Evolutionary conservation across 441 rosid species (phyloP).

Genomic region (Aquilaria agallochum): DNA sequence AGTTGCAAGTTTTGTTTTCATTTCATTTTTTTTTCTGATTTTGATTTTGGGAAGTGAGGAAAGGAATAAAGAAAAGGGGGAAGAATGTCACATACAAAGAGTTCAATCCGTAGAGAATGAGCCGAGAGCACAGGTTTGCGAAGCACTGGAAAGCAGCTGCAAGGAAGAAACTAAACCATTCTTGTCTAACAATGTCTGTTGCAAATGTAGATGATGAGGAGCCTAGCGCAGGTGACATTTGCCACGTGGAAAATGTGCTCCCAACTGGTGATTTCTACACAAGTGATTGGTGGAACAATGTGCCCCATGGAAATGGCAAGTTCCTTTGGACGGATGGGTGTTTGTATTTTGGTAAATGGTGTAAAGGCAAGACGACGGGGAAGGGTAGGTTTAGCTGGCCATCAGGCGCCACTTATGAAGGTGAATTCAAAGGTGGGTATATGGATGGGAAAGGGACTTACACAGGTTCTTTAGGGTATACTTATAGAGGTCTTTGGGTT

Average conservation of each 20-base stretch:
- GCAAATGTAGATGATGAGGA: constrained; percentile 89
- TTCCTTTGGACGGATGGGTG: constrained; percentile 94
- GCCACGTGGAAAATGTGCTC: constrained; percentile 51
- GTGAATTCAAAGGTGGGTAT: constrained; percentile 81
- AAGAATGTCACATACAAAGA: neutral
- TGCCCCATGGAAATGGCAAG: constrained; percentile 85
- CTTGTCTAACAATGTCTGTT: constrained; percentile 57
- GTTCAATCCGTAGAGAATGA: constrained; percentile 35
- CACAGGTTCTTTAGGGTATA: constrained; percentile 58
- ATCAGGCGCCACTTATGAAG: constrained; percentile 90
- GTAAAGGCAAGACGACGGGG: constrained; percentile 70
- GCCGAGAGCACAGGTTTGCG: constrained; percentile 40
- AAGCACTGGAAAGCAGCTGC: constrained; percentile 51
- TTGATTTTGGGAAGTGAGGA: neutral
- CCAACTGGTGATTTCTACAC: constrained; percentile 82
- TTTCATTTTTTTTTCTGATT: too few relatives aligned
- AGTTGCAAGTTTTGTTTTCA: constrained; percentile 4
- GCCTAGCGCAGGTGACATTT: constrained; percentile 32
- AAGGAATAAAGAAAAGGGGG: neutral
- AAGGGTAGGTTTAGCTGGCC: constrained; percentile 96
- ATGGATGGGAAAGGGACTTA: constrained; percentile 96
- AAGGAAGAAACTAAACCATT: constrained; percentile 34
- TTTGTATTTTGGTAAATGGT: constrained; percentile 93
- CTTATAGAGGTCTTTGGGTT: constrained; percentile 78
- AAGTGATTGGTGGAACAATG: constrained; percentile 57